Evolutionary conservation across 1,284 basidiomycete genomes (phyloP), one percentile per base, ranked within the genome.

Genomic region (Tilletia indica): DNA sequence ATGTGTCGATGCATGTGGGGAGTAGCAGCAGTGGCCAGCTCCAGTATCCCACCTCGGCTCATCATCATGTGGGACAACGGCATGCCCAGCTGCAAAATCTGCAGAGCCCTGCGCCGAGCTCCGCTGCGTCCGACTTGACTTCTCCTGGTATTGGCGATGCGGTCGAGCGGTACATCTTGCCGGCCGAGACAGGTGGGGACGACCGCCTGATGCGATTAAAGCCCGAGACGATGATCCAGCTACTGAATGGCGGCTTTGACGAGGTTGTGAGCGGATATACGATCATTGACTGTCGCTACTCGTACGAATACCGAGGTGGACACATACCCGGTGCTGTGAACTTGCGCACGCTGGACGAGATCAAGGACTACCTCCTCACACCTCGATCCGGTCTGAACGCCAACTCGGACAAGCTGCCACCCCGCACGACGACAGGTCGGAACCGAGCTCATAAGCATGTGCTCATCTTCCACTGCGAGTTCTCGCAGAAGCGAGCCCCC

Each of bases 381-480:
- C 85, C 85, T 81, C 80, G 80, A 2, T 71, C 74, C 3, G 86
- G 86, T 21, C 86, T 89, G 67, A 85, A 87, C 72, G 74, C 80
- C 42, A 76, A 73, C 16, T 64, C 61, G 34, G 72, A 67, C 49
- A 72, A 64, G 61, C 69, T 79, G 71, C 80, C 76, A 73, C 79
- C 42, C 73, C 83, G 68, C 82, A 85, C 91, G 70, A 88, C 91
- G 71, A 96, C 93, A 83, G 82, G 61, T 21, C 9, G 34, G 8
- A 64, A 64, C 14, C 31, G 31, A 21, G 73, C 69, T 19, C 77
- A 75, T 84, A 97, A 93, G 88, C 93, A 89, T 3, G 87, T 99
- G 21, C 86, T 99, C 67, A 89, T 99, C 72, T 98, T 99, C 87
- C 96, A 99, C 85, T 99, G 96, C 88, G 96, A 99, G 86, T 98